A percentile compares a stretch with the other conserved stretches of the same genome.
phyloP scores from a whole-genome alignment of 1,284 basidiomycete genomes.

The Dichomitus squalens region DNA sequence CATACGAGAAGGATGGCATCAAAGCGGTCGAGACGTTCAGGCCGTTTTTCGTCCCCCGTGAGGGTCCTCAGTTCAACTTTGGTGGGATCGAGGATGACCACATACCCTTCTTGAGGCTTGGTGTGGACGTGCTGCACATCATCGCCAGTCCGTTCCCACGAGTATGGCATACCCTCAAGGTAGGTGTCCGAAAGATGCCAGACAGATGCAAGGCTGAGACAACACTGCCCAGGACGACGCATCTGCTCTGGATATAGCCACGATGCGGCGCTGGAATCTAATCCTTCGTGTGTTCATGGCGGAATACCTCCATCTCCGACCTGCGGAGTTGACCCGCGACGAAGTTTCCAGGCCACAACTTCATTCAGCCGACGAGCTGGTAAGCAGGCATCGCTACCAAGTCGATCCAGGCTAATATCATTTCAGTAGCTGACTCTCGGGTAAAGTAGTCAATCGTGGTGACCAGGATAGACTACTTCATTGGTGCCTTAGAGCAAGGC shows the following conservation, averaged over 20 bases:
- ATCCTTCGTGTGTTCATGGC: conserved; percentile 87
- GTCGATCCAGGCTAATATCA: conserved; percentile 1
- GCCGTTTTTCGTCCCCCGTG: conserved; percentile 67
- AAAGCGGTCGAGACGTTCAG: conserved; percentile 49
- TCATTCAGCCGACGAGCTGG: conserved; percentile 23
- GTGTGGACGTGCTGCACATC: conserved; percentile 90
- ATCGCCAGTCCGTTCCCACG: conserved; percentile 89
- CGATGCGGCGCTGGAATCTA: conserved; percentile 89
- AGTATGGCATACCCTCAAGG: conserved; percentile 88
- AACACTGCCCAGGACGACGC: conserved; percentile 75
- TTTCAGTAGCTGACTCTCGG: conserved; percentile 14
- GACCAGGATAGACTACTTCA: no score
- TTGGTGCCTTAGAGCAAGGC: no score
- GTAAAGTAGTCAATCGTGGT: no score
- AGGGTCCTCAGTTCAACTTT: conserved; percentile 39
- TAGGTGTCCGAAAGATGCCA: conserved; percentile 37
- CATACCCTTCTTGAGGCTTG: conserved; percentile 82
- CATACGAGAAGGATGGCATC: conserved; percentile 42
- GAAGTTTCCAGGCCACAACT: conserved; percentile 5
- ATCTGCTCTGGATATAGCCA: conserved; percentile 82
- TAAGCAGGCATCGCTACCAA: conserved; percentile 3
- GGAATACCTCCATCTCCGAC: conserved; percentile 84
- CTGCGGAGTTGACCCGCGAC: conserved; percentile 26
- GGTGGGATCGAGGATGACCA: conserved; percentile 94
- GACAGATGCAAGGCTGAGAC: not conserved